These are phyloP conservation scores for Penicillium cosmopolitanum DNA, from an alignment of 495 filamentous ascomycete species.

Conservation along the genomic window DNA sequence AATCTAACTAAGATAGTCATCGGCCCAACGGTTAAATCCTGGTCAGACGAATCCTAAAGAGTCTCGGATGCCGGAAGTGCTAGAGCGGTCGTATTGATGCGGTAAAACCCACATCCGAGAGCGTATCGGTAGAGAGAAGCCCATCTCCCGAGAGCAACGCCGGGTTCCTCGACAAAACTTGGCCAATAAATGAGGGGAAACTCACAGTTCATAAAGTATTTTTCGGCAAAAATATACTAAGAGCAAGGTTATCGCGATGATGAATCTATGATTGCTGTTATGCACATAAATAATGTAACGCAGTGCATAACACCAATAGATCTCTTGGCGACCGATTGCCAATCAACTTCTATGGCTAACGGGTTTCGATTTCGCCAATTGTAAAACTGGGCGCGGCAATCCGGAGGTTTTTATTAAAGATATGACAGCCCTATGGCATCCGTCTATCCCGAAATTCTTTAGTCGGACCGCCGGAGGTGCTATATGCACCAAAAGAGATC, in stretches of 20 bases:
- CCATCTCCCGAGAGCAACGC: neutral
- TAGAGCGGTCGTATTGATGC: neutral
- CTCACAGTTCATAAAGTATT: neutral
- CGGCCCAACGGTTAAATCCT: neutral
- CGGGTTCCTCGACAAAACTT: neutral
- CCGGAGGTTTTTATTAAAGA: neutral
- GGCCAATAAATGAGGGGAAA: neutral
- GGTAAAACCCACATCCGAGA: neutral
- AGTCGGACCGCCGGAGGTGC: neutral
- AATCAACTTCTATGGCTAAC: too few species aligned
- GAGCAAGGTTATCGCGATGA: too few species aligned
- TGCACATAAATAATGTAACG: too few species aligned
- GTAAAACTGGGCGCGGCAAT: neutral
- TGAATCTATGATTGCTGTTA: too few species aligned
- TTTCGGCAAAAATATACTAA: too few species aligned
- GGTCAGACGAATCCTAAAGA: neutral
- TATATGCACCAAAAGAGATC: neutral
- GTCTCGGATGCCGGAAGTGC: slow-evolving; percentile 2
- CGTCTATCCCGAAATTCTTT: neutral
- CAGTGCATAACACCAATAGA: too few species aligned
- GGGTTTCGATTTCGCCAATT: neutral
- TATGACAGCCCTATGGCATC: neutral
- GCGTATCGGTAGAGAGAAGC: neutral
- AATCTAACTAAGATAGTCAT: neutral
- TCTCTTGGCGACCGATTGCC: too few species aligned